Evolutionary conservation across 164 flowering plant species (phyloP).

Genomic region (Piper betle): DNA sequence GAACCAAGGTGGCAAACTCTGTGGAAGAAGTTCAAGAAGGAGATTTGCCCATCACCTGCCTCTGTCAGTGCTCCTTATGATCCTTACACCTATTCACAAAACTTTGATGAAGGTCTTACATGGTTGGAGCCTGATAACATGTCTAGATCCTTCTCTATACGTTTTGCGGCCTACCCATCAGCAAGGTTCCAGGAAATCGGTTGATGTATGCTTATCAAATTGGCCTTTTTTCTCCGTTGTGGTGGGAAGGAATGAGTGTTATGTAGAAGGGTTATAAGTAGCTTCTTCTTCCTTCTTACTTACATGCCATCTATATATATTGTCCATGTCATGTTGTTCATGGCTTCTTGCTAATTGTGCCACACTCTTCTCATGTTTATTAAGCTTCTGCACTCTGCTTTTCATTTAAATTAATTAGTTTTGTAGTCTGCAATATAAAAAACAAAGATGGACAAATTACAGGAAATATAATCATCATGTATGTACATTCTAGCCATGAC

Average conservation of each 20-base stretch:
- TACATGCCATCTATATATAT: too few relatives aligned
- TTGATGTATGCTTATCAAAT: not conserved
- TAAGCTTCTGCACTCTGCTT: too few relatives aligned
- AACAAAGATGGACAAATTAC: too few relatives aligned
- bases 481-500: too few relatives aligned
- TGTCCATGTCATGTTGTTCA: too few relatives aligned
- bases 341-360: too few relatives aligned
- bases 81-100: slow-evolving; percentile 39
- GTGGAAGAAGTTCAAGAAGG: slow-evolving; percentile 36
- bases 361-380: too few relatives aligned
- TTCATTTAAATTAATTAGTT: too few relatives aligned
- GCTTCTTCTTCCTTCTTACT: too few relatives aligned
- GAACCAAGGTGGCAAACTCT: slow-evolving; percentile 28
- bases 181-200: slow-evolving; percentile 15
- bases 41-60: slow-evolving; percentile 4
- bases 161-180: slow-evolving; percentile 32
- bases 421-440: too few relatives aligned
- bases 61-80: slow-evolving; percentile 23
- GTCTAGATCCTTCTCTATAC: slow-evolving; percentile 53
- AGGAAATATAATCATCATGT: too few relatives aligned
- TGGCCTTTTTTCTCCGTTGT: not conserved
- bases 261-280: not conserved
- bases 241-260: not conserved
- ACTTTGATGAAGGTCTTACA: slow-evolving; percentile 49
- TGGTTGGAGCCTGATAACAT: slow-evolving; percentile 40